These are phyloP conservation scores for Tylopilus plumbeoviolaceoides DNA, from an alignment of 768 basidiomycete genomes.

Conservation along the genomic window DNA sequence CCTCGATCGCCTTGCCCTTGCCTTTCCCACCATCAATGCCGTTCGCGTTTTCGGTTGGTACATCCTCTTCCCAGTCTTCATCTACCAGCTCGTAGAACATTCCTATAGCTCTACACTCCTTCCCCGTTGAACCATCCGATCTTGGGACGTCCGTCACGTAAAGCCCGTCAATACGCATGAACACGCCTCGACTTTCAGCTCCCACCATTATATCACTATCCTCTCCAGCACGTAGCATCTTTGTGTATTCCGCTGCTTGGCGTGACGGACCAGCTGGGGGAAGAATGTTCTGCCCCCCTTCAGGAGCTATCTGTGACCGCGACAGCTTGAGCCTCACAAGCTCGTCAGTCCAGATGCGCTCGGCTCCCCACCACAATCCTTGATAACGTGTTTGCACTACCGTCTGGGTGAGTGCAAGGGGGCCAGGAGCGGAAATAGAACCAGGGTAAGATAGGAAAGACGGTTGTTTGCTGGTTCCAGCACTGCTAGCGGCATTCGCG, in stretches of 20 bases:
- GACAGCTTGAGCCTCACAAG: conserved; percentile 74
- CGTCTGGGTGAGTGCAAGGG: conserved; percentile 25
- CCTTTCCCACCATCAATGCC: conserved; percentile 18
- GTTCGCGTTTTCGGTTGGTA: conserved; percentile 18
- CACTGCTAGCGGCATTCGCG: neutral
- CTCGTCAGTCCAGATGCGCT: conserved; percentile 85
- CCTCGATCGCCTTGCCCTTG: conserved; percentile 32
- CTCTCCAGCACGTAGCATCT: conserved; percentile 4
- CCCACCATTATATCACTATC: conserved; percentile 16
- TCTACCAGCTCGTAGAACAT: conserved; percentile 79
- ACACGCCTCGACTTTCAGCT: conserved; percentile 50
- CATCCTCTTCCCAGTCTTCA: conserved; percentile 52
- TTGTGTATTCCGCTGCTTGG: conserved; percentile 29
- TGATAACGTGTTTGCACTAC: conserved; percentile 61
- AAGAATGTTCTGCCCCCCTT: conserved; percentile 55
- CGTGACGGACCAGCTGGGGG: conserved; percentile 56
- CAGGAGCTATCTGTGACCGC: conserved; percentile 61
- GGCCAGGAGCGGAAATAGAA: conserved; percentile 15
- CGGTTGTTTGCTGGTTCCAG: conserved; percentile 7
- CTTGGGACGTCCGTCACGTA: conserved; percentile 55
- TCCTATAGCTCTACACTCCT: conserved; percentile 66
- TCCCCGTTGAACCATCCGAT: conserved; percentile 38
- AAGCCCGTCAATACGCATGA: conserved; percentile 66
- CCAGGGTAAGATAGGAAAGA: neutral
- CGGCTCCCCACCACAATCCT: conserved; percentile 87